Evolutionary conservation across 331 rosid species (phyloP), one percentile per base, ranked within the genome.

Genomic region (Rosa hybrid): DNA sequence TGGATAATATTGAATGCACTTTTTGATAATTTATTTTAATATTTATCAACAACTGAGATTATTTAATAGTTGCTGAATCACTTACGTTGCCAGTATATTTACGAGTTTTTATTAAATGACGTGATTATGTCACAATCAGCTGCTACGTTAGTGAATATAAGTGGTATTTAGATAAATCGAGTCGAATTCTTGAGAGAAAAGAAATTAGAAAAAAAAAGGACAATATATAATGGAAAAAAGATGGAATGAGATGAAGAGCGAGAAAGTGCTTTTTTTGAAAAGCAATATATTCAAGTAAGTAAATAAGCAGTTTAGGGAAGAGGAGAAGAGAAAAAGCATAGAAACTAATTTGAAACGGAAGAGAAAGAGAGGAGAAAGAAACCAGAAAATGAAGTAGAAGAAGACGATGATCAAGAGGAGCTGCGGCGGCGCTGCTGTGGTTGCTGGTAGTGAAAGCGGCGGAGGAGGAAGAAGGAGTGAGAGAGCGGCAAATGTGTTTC

Each of bases 401-500:
- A 56, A 77, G 69, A 81, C 49, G 74, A 88, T 88, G 90, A 83
- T 85, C 82, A 64, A 39, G 80, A 83, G 60, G 82, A 45, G 88
- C 80, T 69, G 84, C n/a, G 81, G 73, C 51, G 70, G 72, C 76
- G 65, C 42, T 81, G 88, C 79, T 63, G 78, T 20, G 48, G 64
- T 82, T 71, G 75, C 45, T 50, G 45, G 44, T 56, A 14, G 41
- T n/a, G 78, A 80, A 46, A 18, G 74, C 44, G 67, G 48, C 39
- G 62, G 21, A n/a, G 9, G 30, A 3, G 20, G 45, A 6, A 27
- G 54, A 51, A 57, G 45, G 9, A 72, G 77, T 77, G 82, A 51
- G 48, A 81, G 78, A 56, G 70, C 63, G 38, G 81, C 59, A 64
- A 83, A 54, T 73, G 79, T n/a, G 18, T 75, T 60, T 71, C 68